These are phyloP conservation scores for Gossypium bickii DNA, from an alignment of 345 rosid genomes.

Conservation along the genomic window DNA sequence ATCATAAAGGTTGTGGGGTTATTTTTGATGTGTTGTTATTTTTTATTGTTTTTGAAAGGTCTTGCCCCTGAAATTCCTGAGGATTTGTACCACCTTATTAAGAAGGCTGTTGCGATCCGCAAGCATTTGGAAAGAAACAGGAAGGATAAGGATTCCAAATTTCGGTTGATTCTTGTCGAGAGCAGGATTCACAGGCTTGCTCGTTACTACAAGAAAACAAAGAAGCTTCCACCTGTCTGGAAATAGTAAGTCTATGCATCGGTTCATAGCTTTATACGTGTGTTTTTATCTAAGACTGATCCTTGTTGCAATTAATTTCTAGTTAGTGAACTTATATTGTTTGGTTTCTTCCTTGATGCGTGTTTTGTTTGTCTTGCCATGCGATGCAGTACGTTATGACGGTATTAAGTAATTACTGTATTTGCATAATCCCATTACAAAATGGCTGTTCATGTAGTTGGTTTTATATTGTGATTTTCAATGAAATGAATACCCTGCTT, in stretches of 20 bases:
- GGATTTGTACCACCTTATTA: conserved; percentile 55
- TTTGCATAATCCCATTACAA: not conserved
- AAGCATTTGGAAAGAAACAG: conserved; percentile 64
- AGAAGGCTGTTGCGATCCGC: conserved; percentile 58
- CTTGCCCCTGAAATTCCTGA: conserved; percentile 59
- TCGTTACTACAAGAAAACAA: conserved; percentile 61
- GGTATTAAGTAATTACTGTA: not conserved
- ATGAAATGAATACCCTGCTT: not conserved
- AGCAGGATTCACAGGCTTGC: conserved; percentile 65
- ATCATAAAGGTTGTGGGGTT: too few species aligned
- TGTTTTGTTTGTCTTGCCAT: not conserved
- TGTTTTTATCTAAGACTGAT: not conserved
- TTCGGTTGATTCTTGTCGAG: conserved; percentile 54
- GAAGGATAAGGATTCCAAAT: conserved; percentile 63
- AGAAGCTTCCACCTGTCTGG: conserved; percentile 68
- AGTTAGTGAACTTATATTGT: not conserved
- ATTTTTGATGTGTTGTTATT: too few species aligned
- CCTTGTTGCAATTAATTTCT: not conserved
- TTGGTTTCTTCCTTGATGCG: not conserved
- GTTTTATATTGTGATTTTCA: not conserved
- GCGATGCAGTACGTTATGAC: not conserved
- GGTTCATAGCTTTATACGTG: not conserved
- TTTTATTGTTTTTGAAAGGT: conserved; percentile 21
- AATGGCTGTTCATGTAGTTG: not conserved
- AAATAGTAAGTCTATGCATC: conserved; percentile 37